Conservation (phyloP, 768 basidiomycete genomes). For the Jaapia argillacea region DNA sequence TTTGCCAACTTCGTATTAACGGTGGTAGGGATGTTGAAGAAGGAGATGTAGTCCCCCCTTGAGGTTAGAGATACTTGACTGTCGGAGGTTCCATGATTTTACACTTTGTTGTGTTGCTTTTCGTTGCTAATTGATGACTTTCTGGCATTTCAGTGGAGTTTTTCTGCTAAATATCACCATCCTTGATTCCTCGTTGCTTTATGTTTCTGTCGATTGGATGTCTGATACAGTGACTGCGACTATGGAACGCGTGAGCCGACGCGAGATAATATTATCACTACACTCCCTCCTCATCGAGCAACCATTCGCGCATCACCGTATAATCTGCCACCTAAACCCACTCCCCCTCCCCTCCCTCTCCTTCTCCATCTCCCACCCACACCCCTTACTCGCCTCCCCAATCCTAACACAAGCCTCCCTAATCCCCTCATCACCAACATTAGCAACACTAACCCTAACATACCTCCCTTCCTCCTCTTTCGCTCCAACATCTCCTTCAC, state of each 20-base stretch:
- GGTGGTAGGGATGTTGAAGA: too few relatives aligned
- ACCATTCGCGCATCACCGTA: not conserved
- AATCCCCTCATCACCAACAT: conserved; percentile 58
- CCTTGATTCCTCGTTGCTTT: not conserved
- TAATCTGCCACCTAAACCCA: not conserved
- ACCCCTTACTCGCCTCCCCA: conserved; percentile 24
- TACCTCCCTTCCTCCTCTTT: conserved; percentile 41
- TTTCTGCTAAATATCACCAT: too few relatives aligned
- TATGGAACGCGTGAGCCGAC: not conserved
- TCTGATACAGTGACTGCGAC: too few relatives aligned
- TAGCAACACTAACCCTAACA: conserved; percentile 76
- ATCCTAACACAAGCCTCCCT: conserved; percentile 41
- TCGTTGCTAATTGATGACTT: too few relatives aligned
- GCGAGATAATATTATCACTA: not conserved
- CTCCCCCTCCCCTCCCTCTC: not conserved
- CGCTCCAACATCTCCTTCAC: conserved; percentile 14
- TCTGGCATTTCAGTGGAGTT: too few relatives aligned
- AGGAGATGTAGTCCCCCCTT: too few relatives aligned
- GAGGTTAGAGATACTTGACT: too few relatives aligned
- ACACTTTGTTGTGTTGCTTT: too few relatives aligned
- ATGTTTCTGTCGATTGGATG: too few relatives aligned
- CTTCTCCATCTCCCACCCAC: conserved; percentile 26
- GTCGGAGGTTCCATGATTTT: too few relatives aligned
- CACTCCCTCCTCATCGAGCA: not conserved
- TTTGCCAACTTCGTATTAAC: too few relatives aligned